A percentile compares a stretch with the other conserved stretches of the same genome.
Evolutionary conservation across 2,329 filamentous ascomycete species (phyloP).

Genomic region (Penicillium fuscoglaucum): DNA sequence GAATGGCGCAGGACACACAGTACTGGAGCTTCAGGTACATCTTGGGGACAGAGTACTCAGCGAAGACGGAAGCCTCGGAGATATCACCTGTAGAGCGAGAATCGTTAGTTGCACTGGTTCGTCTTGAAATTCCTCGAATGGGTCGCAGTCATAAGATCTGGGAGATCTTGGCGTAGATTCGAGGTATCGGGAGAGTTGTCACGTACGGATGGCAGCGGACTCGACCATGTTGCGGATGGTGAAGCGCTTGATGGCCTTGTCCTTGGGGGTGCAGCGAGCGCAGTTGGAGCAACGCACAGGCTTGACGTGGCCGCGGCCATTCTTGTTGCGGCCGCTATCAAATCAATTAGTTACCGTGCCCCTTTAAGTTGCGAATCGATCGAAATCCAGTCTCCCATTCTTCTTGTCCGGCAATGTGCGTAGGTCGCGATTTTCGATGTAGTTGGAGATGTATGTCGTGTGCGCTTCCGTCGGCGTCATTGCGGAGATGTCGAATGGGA

Average conservation of each 20-base stretch:
- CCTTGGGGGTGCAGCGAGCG: constrained; percentile 93
- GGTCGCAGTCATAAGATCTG: not conserved
- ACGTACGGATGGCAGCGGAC: constrained; percentile 98
- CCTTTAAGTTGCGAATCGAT: constrained; percentile 7
- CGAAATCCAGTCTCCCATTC: constrained; percentile 23
- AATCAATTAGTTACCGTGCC: constrained; percentile 26
- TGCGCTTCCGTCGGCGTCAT: constrained; percentile 23
- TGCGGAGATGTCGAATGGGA: constrained; percentile 32
- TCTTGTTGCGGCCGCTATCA: constrained; percentile 95
- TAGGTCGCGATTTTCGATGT: constrained; percentile 10
- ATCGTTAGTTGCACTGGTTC: constrained; percentile 9
- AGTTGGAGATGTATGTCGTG: constrained; percentile 6
- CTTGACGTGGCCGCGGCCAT: constrained; percentile 99
- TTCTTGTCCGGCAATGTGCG: constrained; percentile 23
- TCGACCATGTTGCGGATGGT: constrained; percentile 99
- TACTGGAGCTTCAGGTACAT: constrained; percentile 99
- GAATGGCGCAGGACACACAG: constrained; percentile 99
- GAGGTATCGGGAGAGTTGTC: constrained; percentile 19
- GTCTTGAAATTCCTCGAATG: not conserved
- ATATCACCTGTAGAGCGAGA: constrained; percentile 78
- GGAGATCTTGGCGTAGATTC: not conserved
- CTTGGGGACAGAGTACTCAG: constrained; percentile 99
- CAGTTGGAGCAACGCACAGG: constrained; percentile 92
- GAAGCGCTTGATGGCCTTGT: constrained; percentile 99
- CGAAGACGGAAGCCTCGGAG: constrained; percentile 98